These are phyloP conservation scores for Aspergillus viridinutans DNA, from an alignment of 2,329 filamentous ascomycete species.

Conservation along the genomic window DNA sequence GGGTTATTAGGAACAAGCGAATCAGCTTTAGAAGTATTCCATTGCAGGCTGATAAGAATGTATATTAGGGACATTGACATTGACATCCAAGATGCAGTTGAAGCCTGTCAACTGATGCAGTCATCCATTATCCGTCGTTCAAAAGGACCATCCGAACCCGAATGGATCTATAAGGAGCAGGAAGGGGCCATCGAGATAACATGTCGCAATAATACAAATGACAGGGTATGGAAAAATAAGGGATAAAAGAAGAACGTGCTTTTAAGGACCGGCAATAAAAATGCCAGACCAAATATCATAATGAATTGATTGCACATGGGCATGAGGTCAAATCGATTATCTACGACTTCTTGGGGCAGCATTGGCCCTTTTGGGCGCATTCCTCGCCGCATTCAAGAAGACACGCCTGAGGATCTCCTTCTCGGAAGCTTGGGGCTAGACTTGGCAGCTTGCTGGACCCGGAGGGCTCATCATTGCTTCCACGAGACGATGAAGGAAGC, in stretches of 20 bases:
- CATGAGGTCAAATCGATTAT: slow-evolving; percentile 6
- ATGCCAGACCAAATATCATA: not conserved
- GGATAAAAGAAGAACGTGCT: slow-evolving; percentile 1
- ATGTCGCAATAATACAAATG: not conserved
- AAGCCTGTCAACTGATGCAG: not conserved
- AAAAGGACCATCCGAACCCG: not conserved
- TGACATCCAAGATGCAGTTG: not conserved
- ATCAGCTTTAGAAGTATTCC: no score
- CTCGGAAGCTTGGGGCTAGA: slow-evolving; percentile 34
- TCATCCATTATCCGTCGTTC: not conserved
- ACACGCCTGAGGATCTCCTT: slow-evolving; percentile 38
- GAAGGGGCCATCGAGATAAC: not conserved
- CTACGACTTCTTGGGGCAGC: slow-evolving; percentile 34
- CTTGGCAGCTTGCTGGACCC: slow-evolving; percentile 25
- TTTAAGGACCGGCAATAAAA: not conserved
- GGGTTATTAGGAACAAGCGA: not conserved
- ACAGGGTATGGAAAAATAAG: not conserved
- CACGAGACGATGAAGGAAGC: slow-evolving; percentile 19
- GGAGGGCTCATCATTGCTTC: slow-evolving; percentile 10
- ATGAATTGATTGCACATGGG: not conserved
- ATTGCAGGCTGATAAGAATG: not conserved
- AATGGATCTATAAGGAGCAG: not conserved
- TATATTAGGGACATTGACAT: not conserved
- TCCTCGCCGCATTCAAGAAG: slow-evolving; percentile 47
- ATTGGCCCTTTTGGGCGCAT: slow-evolving; percentile 39